Conservation (phyloP, 371 early-diverging fungal genomes). For the Mucor plumbeus region DNA sequence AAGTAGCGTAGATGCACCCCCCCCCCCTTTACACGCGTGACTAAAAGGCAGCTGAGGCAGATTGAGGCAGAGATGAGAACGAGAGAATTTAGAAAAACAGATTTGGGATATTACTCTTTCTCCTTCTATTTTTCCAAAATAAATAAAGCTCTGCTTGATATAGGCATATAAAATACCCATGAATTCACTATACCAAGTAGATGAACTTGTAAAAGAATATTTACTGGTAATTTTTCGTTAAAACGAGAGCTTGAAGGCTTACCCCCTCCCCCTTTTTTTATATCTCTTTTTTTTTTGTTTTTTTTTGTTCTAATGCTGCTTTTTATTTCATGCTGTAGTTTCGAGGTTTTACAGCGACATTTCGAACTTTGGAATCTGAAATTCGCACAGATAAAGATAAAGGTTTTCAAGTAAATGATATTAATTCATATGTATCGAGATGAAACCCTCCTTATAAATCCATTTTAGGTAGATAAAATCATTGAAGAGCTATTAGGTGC, state of each 20-base stretch:
- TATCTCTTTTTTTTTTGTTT: too few relatives aligned
- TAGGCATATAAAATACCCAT: conserved; percentile 27
- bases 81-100: background rate
- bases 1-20: background rate
- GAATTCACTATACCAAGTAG: conserved; percentile 71
- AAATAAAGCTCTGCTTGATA: background rate
- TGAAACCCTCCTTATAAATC: background rate
- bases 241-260: background rate
- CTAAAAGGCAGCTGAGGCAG: background rate
- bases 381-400: conserved; percentile 65
- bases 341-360: conserved; percentile 68
- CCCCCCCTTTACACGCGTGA: conserved; percentile 7
- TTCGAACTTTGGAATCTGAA: conserved; percentile 68
- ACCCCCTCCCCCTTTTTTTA: background rate
- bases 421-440: background rate
- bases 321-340: conserved; percentile 49
- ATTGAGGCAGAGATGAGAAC: background rate
- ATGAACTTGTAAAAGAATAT: conserved; percentile 75
- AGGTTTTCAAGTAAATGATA: conserved; percentile 60
- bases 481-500: conserved; percentile 63
- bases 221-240: conserved; percentile 52
- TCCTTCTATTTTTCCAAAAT: background rate
- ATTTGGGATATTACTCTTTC: background rate
- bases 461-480: conserved; percentile 65
- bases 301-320: too few relatives aligned